phyloP scores from a whole-genome alignment of 2,329 filamentous ascomycete species.

The Clonostachys rhizophaga region DNA sequence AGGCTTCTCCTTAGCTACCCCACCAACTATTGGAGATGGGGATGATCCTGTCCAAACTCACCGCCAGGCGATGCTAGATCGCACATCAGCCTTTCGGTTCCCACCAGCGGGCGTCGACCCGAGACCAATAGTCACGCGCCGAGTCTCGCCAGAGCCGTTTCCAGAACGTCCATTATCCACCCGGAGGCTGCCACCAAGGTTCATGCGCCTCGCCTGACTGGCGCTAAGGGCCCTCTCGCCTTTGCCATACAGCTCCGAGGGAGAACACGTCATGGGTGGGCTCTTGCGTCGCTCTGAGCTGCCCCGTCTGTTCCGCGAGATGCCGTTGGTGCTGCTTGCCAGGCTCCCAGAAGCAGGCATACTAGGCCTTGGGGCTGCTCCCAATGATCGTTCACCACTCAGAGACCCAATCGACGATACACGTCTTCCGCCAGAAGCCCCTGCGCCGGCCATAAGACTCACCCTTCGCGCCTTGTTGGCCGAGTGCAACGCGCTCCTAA shows the following conservation, averaged over 20 bases:
- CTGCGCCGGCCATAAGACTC: conserved; percentile 27
- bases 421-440: conserved; percentile 30
- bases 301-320: conserved; percentile 46
- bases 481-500: conserved; percentile 49
- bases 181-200: conserved; percentile 32
- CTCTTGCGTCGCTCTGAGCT: conserved; percentile 45
- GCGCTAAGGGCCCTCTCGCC: conserved; percentile 37
- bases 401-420: conserved; percentile 39
- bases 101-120: conserved; percentile 11
- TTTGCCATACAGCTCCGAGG: conserved; percentile 24
- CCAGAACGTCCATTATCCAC: conserved; percentile 10
- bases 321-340: conserved; percentile 40
- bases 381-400: conserved; percentile 13
- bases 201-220: conserved; percentile 54
- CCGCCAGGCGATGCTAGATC: too few relatives aligned
- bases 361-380: conserved; percentile 16
- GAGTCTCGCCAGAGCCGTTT: conserved; percentile 16
- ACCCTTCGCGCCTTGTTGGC: conserved; percentile 35
- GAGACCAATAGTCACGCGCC: conserved; percentile 30
- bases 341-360: conserved; percentile 22
- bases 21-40: too few relatives aligned
- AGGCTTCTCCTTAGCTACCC: too few relatives aligned
- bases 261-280: conserved; percentile 48
- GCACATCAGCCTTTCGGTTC: conserved; percentile 1
- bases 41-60: too few relatives aligned